These are phyloP conservation scores for Aureobasidium sp. DNA, from an alignment of 2,329 filamentous ascomycete genomes.

Conservation along the genomic window DNA sequence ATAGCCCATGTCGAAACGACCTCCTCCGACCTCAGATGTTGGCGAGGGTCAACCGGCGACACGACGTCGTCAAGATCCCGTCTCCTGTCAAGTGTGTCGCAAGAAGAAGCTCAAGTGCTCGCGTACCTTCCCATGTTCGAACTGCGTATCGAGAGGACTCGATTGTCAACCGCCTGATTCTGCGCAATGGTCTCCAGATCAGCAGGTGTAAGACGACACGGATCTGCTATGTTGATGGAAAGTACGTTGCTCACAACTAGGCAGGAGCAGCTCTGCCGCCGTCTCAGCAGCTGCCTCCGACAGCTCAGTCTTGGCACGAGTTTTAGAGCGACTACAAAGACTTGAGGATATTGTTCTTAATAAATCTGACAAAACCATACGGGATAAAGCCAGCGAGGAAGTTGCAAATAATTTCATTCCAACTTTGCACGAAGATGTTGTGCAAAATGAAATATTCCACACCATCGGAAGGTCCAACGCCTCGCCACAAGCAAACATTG, in stretches of 20 bases:
- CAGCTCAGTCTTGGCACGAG: background rate
- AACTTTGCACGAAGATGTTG: conserved; percentile 3
- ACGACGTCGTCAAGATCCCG: conserved; percentile 21
- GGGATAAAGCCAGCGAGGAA: background rate
- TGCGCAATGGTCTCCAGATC: background rate
- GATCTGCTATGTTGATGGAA: background rate
- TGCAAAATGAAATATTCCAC: background rate
- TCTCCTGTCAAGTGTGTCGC: conserved; percentile 19
- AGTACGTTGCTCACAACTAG: background rate
- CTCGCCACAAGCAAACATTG: background rate
- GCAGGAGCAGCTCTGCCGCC: background rate
- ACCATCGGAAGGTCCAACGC: background rate
- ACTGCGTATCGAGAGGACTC: conserved; percentile 17
- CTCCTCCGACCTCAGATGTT: background rate
- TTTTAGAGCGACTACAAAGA: background rate
- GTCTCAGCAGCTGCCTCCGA: background rate
- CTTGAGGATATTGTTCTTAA: conserved; percentile 6
- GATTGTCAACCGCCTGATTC: conserved; percentile 14
- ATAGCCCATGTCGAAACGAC: background rate
- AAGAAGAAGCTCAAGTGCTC: conserved; percentile 19
- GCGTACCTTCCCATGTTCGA: conserved; percentile 18
- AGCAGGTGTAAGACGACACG: background rate
- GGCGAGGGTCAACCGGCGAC: background rate
- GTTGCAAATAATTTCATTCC: no score
- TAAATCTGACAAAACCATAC: background rate